Percentiles rank a stretch among this genome's conserved stretches.
These are phyloP conservation scores for Buxus sempervirens DNA, from an alignment of 164 flowering plant genomes.

Conservation along the genomic window DNA sequence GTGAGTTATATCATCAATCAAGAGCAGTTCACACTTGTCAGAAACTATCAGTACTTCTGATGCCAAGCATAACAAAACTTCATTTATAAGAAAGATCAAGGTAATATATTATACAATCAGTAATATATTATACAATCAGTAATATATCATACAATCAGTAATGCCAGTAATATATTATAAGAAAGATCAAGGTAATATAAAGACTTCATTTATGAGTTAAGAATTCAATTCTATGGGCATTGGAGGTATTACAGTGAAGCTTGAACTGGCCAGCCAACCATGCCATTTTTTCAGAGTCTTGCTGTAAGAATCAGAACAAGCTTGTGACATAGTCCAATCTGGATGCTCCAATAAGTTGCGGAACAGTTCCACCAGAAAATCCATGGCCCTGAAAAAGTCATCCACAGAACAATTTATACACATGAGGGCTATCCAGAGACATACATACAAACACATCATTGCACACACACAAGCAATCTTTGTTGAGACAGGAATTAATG, in stretches of 20 bases:
- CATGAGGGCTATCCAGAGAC: no score
- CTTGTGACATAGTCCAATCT: slow-evolving; percentile 74
- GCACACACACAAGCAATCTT: not conserved
- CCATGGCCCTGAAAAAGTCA: slow-evolving; percentile 53
- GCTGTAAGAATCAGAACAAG: slow-evolving; percentile 65
- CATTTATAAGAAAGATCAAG: not conserved
- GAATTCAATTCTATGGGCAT: slow-evolving; percentile 6
- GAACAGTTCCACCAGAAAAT: slow-evolving; percentile 64
- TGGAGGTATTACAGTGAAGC: slow-evolving; percentile 29
- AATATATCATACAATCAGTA: not conserved
- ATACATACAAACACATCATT: no score
- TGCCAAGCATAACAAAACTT: no score
- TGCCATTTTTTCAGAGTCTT: slow-evolving; percentile 96
- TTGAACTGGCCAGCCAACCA: slow-evolving; percentile 70
- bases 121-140: no score
- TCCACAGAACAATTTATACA: not conserved
- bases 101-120: no score
- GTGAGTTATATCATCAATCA: no score
- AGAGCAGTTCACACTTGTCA: no score
- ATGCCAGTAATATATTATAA: not conserved
- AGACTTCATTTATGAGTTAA: not conserved
- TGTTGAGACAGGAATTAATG: not conserved
- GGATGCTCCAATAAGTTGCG: slow-evolving; percentile 48
- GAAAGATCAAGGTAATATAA: not conserved
- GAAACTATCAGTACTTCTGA: no score